Base-by-base conservation (phyloP, 31 red algal species). In the Bonnemaisonia californica region DNA sequence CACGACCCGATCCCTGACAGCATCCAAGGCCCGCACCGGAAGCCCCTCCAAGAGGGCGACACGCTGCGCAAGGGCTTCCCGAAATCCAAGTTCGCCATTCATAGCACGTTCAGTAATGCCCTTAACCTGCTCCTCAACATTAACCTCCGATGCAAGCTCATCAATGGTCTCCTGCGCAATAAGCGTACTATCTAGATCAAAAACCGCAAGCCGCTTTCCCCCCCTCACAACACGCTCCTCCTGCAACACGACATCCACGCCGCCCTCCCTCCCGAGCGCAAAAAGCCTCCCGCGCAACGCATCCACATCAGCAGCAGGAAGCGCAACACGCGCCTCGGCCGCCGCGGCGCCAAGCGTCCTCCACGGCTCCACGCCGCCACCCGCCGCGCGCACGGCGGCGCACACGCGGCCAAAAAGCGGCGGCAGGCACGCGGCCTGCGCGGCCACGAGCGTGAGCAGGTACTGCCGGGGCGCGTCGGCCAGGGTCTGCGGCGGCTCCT, bases 141-240 rank as follows among this genome's bases (percentile, higher is more conserved):
- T 61, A 3, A 78, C 51, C 51, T 90, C 57, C 9, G 80, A 62
- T 2, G 96, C 96, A 23, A 98, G 77, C 41, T 93, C 90, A 57
- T 98, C 96, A 71, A 95, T 95, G 35, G 89, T 89, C 54, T 98
- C 96, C 70, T 93, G 89, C 33, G 76, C 83, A 59, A 98, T 98
- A 22, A 98, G 81, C n/a, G 96, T 98, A 22, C 79, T 86, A 59
- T 98, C 96, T 32, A 98, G 76, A 59, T 98, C 96, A 57, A 95
- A 93, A 24, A 98, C 88, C 18, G 88, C 91, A 22, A 98, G 96
- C 12, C 95, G 95, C 54, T 98, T 98, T 30, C 26, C 76, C 22
- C 30, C 51, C 13, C 68, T 67, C 13, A 70, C 76, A 8, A 92
- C 69, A 12, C 32, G 32, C 48, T 89, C 91, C 30, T 40, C 41